Evolutionary conservation across 805 yeast genomes (phyloP), one percentile per base, ranked within the genome.

Genomic region (Yarrowia sp.): DNA sequence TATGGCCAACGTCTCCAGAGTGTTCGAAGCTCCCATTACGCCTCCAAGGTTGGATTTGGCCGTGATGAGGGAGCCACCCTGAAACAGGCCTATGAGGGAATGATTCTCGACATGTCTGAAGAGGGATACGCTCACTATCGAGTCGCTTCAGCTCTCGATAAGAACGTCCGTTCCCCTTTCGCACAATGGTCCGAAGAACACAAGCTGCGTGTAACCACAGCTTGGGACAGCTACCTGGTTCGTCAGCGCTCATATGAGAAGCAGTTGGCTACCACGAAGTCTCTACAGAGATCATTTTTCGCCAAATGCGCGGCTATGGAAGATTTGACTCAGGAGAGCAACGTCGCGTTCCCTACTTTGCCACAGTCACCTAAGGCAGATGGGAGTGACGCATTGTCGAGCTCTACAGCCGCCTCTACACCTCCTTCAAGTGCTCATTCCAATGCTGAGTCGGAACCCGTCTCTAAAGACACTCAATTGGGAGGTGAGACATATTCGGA

Each of bases 141-240:
- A 46, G 83, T 89, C 22, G 90, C 93, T 1, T 77, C 82, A 2
- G 85, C 84, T 68, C 85, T 91, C 65, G 84, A 84, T 70, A 72
- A 77, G 2, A 76, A 83, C 70, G 91, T 91, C 0, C 78, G 89
- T 67, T 82, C 82, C 10, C 97, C 96, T 0, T 89, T 91, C 72
- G 76, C 84, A 10, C 82, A 82, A 72, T 91, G 95, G 94, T 82
- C 90, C 67, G 78, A 79, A 26, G 90, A 87, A 64, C 96, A 91
- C 77, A 84, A 83, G 69, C 83, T 83, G 70, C 79, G 94, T 53
- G 82, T 91, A 1, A 83, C 82, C 45, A 84, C 83, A 70, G 83
- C 88, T 36, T 87, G 87, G 70, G 80, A 82, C 68, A 77, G 80
- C 8, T 78, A 90, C 26, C 75, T 77, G 48, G 82, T 78, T 11